Evolutionary conservation across 2,329 filamentous ascomycete genomes (phyloP).

Genomic region (Epichloe typhina): DNA sequence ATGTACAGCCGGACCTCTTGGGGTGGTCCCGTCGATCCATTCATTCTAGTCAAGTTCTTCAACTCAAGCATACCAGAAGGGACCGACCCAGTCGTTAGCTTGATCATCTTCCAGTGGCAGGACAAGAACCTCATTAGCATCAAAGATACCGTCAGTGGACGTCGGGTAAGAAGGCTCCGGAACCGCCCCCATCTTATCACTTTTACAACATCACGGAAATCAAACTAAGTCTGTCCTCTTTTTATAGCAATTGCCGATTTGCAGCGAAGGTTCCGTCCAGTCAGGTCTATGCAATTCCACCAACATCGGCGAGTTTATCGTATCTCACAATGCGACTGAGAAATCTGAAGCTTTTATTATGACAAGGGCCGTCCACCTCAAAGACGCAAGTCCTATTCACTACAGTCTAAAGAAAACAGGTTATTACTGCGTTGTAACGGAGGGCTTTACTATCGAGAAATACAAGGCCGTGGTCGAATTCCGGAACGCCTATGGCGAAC

Average conservation of each 20-base stretch:
- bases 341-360: conserved; percentile 59
- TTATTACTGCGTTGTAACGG: conserved; percentile 87
- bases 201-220: neutral
- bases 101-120: conserved; percentile 89
- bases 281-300: conserved; percentile 59
- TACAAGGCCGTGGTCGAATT: conserved; percentile 82
- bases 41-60: conserved; percentile 73
- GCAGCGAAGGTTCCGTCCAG: conserved; percentile 57
- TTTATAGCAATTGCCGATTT: conserved; percentile 43
- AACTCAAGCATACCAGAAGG: conserved; percentile 40
- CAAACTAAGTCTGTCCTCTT: neutral
- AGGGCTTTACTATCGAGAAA: conserved; percentile 50
- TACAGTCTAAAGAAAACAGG: conserved; percentile 83
- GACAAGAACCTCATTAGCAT: conserved; percentile 71
- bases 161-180: conserved; percentile 11
- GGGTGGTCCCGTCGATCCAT: conserved; percentile 80
- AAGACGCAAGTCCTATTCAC: conserved; percentile 58
- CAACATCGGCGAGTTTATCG: conserved; percentile 74
- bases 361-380: conserved; percentile 72
- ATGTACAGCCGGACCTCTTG: conserved; percentile 89
- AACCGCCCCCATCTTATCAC: conserved; percentile 33
- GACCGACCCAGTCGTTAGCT: conserved; percentile 62
- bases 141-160: conserved; percentile 42
- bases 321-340: conserved; percentile 62
- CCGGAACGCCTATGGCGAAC: conserved; percentile 89